Evolutionary conservation across 2,329 filamentous ascomycete genomes (phyloP), one percentile per base, ranked within the genome.

Genomic region (Microsporum canis): DNA sequence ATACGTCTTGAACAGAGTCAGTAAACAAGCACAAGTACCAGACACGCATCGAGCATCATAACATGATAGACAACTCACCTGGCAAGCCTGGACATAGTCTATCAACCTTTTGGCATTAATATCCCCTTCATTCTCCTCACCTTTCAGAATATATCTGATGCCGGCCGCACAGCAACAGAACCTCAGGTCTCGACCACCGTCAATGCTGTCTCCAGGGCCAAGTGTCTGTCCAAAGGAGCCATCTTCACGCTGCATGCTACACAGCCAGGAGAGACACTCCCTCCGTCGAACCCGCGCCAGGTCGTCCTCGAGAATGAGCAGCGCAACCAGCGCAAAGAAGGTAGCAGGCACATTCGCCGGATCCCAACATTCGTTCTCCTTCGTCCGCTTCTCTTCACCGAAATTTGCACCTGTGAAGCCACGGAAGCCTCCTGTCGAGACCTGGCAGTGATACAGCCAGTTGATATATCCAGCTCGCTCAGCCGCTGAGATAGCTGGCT

Each of bases 161-260:
- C 85, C 85, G 17, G 88, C 83, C 2, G 89, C 91, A 69, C 91
- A 85, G 72, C 94, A 96, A 67, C 90, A 94, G 71, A 92, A 92
- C 61, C 94, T 81, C 76, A 91, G 87, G 73, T 99, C 94, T 60
- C 83, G 82, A 0, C 90, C 90, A 0, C 92, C 92, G 39, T 85
- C 83, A n/a, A 92, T 78, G 41, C 75, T 75, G 10, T 78, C 82
- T 66, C 71, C 79, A 3, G 83, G 82, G 3, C 80, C 82, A 2
- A 92, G 71, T 0, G 89, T 82, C 74, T 99, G 91, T 0, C 91
- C 94, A 72, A 99, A 97, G 68, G 91, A 95, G 1, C 94, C 94
- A 71, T 97, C 89, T 0, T 77, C 73, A 31, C 91, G 82, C 77
- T 99, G 94, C 72, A 97, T 75, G 58, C 73, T 80, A 60, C 77